A percentile compares a stretch with the other conserved stretches of the same genome.
These are phyloP conservation scores for Streptanthus diversifolius DNA, from an alignment of 345 rosid genomes.

Conservation along the genomic window DNA sequence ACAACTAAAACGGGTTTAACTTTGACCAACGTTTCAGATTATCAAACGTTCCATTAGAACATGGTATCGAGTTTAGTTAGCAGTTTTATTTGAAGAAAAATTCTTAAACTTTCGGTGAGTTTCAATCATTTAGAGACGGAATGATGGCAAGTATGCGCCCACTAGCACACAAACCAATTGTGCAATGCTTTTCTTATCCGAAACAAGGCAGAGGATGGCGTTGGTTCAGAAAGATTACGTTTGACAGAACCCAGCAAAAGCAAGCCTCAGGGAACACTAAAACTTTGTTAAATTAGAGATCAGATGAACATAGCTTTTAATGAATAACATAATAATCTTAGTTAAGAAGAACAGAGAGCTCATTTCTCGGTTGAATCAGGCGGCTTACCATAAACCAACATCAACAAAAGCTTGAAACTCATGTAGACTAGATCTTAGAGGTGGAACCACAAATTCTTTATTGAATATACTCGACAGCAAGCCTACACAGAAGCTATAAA, in stretches of 20 bases:
- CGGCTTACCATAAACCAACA: not conserved
- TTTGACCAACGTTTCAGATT: not conserved
- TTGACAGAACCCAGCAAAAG: not conserved
- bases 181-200: not conserved
- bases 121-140: not conserved
- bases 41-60: not conserved
- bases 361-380: not conserved
- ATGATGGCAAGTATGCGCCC: not conserved
- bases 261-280: not conserved
- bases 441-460: not conserved
- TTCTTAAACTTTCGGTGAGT: not conserved
- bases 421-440: not conserved
- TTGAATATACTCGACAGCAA: not conserved
- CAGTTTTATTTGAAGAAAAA: not conserved
- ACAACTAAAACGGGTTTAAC: not conserved
- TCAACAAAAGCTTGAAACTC: not conserved
- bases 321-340: not conserved
- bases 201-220: not conserved
- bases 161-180: not conserved
- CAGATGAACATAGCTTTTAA: not conserved
- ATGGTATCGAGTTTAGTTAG: not conserved
- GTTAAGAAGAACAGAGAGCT: not conserved
- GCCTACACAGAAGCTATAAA: not conserved
- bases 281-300: not conserved
- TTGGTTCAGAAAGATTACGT: not conserved